Conservation (phyloP, 108 stramenopile genomes). For the Conticribra weissflogii region DNA sequence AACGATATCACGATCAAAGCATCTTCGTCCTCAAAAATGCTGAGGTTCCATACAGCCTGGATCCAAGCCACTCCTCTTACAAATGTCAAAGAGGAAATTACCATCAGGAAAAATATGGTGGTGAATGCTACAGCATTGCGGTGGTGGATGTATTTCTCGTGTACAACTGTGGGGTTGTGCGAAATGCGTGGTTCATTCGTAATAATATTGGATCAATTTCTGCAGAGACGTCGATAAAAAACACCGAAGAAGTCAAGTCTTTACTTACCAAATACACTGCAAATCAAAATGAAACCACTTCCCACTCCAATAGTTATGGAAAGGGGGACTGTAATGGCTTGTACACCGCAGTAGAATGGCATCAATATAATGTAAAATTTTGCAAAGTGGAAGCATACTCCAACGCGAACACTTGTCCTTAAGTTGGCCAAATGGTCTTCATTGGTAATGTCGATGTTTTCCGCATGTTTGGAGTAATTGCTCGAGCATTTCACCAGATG, state of each 20-base stretch:
- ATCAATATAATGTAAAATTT: constrained; percentile 46
- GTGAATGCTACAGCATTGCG: constrained; percentile 36
- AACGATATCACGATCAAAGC: constrained; percentile 29
- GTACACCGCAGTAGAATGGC: constrained; percentile 48
- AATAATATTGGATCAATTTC: no score
- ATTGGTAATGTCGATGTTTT: constrained; percentile 14
- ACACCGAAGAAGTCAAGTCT: no score
- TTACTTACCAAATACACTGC: constrained; percentile 38
- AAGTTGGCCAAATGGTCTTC: constrained; percentile 6
- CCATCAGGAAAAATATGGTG: constrained; percentile 29
- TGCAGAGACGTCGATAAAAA: no score
- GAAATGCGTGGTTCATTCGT: constrained; percentile 3
- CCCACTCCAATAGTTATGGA: constrained; percentile 20
- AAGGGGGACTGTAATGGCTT: constrained; percentile 13
- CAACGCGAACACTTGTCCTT: constrained; percentile 16
- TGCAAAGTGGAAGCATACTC: constrained; percentile 43
- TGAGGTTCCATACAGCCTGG: constrained; percentile 35
- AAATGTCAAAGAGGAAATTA: constrained; percentile 32
- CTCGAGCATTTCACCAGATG: constrained; percentile 38
- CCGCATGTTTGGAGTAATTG: constrained; percentile 18
- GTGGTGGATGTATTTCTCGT: constrained; percentile 34
- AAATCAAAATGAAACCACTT: constrained; percentile 42
- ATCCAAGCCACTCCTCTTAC: constrained; percentile 48
- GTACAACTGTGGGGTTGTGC: constrained; percentile 20
- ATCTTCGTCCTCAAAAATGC: constrained; percentile 29